Conservation (phyloP, 345 rosid genomes). For the Triadica sebifera region DNA sequence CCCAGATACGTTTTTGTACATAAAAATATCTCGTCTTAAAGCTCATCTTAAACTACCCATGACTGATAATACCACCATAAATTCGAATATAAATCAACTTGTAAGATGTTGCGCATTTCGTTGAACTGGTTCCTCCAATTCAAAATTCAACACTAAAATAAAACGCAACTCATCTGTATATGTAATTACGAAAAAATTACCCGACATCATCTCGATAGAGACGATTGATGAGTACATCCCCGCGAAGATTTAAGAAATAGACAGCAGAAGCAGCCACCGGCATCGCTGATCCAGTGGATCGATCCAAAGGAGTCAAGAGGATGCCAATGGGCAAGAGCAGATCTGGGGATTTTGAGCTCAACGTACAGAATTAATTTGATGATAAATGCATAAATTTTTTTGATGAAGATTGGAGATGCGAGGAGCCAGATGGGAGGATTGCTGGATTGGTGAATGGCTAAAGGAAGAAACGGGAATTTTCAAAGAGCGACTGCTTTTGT, state of each 20-base stretch:
- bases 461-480: neutral
- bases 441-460: neutral
- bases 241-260: slow-evolving; percentile 97
- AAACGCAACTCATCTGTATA: neutral
- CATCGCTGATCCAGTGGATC: slow-evolving; percentile 61
- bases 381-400: neutral
- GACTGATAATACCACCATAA: neutral
- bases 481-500: neutral
- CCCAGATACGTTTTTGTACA: neutral
- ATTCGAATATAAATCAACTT: neutral
- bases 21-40: neutral
- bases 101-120: neutral
- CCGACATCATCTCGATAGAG: slow-evolving; percentile 98
- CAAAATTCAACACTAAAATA: neutral
- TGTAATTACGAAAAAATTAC: slow-evolving; percentile 29
- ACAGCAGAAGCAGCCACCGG: slow-evolving; percentile 99
- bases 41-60: neutral
- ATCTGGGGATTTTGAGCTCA: slow-evolving; percentile 9
- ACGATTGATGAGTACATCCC: slow-evolving; percentile 98
- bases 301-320: neutral
- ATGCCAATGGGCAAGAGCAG: neutral
- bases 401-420: neutral
- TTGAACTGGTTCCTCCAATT: neutral
- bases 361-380: neutral
- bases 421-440: neutral